Percentiles rank a stretch among this genome's conserved stretches.
phyloP scores from a whole-genome alignment of 2,329 filamentous ascomycete genomes.

The Botryosphaeria dothidea region DNA sequence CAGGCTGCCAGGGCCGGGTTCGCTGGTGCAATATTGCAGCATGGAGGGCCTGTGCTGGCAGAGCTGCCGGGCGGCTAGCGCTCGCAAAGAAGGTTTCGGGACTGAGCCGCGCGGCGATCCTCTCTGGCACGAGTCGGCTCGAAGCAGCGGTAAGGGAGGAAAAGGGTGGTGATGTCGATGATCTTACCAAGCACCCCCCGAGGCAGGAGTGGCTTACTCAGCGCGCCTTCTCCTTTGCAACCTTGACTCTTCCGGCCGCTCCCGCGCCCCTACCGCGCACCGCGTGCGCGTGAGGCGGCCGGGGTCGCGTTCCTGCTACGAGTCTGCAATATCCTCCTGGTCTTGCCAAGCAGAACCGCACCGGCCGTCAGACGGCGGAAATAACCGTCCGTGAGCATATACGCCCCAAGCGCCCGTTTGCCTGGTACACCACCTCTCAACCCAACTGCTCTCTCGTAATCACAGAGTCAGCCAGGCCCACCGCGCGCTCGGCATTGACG shows the following conservation, averaged over 20 bases:
- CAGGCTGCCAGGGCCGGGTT: conserved; percentile 4
- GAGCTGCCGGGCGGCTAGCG: background rate
- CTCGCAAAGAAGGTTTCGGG: conserved; percentile 1
- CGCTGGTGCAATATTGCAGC: background rate
- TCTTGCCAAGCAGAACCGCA: background rate
- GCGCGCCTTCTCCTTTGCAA: background rate
- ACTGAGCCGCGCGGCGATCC: background rate
- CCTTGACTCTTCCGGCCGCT: conserved; percentile 16
- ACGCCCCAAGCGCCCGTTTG: background rate
- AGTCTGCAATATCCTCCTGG: background rate
- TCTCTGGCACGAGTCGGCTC: background rate
- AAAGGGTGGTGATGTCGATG: background rate
- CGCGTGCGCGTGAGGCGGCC: background rate
- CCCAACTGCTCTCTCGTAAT: background rate
- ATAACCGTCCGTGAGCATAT: conserved; percentile 16
- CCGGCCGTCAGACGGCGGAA: conserved; percentile 13
- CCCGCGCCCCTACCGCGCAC: conserved; percentile 9
- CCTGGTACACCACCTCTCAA: background rate
- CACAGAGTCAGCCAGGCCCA: conserved; percentile 10
- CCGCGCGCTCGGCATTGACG: conserved; percentile 5
- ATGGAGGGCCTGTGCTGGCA: too few relatives aligned
- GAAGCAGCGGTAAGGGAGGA: background rate
- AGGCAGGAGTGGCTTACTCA: background rate
- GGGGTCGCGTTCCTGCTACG: background rate
- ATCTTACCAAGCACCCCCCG: conserved; percentile 1